Evolutionary conservation across 2,329 filamentous ascomycete genomes (phyloP), one percentile per base, ranked within the genome.

Genomic region (Penicillium italicum): DNA sequence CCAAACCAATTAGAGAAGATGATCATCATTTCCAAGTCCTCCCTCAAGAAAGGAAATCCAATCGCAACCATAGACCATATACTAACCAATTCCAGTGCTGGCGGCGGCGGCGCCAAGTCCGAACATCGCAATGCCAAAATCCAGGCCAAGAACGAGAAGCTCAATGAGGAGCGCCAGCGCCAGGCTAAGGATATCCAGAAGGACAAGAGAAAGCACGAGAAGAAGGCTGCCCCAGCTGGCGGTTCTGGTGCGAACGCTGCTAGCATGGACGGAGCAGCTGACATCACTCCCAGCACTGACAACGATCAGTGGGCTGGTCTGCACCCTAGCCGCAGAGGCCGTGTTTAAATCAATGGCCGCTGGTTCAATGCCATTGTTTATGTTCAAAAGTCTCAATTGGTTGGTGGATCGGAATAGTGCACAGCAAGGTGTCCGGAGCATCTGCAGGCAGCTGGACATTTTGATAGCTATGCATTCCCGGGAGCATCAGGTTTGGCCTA

Each of bases 121-220:
- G 80, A 85, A 61, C 76, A 80, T 54, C 82, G 93, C 61, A 85
- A 83, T 69, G 82, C 86, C 55, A 94, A 92, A 78, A 90, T 97
- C 72, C 81, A 84, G 67, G 82, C 82, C 55, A 97, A 96, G 83
- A 97, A 97, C 77, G 79, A 83, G 67, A 93, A 92, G 76, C 81
- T 97, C 47, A 84, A 90, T 63, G 90, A 86, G 61, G 80, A 88
- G 75, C 79, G 85, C 53, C 77, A 80, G 55, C 76, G 82, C 42
- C 74, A 78, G 52, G 74, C 76, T 16, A 78, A 83, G 73, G 73
- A 76, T 61, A 73, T 77, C 61, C 70, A 73, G 56, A 77, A 79
- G 66, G 73, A 74, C 62, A 74, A 76, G 70, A 69, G 66, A 52
- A 73, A 71, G 61, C 72, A 62, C 48, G 38, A 53, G 2, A 60